Percentiles rank a stretch among this genome's conserved stretches.
phyloP scores from a whole-genome alignment of 1,284 basidiomycete species.

The Sporisorium reilianum region DNA sequence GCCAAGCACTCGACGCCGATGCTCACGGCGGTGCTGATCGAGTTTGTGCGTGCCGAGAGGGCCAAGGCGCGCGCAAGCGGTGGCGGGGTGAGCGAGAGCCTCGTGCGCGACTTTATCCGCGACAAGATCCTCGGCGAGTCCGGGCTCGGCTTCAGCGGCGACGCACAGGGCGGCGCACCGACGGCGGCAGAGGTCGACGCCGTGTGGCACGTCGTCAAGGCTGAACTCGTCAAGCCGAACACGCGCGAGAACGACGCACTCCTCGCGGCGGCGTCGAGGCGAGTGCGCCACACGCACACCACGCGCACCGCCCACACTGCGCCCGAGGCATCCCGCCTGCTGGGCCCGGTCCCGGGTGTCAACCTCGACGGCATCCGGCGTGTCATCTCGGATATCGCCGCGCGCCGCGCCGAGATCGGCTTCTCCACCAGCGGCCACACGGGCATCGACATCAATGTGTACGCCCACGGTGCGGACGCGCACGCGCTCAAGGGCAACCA shows the following conservation, averaged over 20 bases:
- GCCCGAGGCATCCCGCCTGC: no score
- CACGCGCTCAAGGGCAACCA: conserved; percentile 65
- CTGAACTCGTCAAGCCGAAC: conserved; percentile 18
- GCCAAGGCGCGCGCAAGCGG: not conserved
- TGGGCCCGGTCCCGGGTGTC: conserved; percentile 39
- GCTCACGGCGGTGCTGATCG: conserved; percentile 57
- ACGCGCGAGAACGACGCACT: conserved; percentile 1
- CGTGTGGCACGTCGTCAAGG: conserved; percentile 49
- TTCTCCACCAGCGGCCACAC: conserved; percentile 70
- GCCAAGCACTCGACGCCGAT: conserved; percentile 67
- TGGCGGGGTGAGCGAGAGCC: conserved; percentile 16
- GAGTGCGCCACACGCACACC: conserved; percentile 3
- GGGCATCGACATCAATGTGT: conserved; percentile 71
- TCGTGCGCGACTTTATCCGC: conserved; percentile 41
- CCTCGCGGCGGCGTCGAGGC: not conserved
- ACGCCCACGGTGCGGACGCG: conserved; percentile 64
- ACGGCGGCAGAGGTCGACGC: conserved; percentile 61
- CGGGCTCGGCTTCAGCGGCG: conserved; percentile 30
- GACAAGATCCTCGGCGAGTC: conserved; percentile 43
- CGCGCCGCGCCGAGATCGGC: conserved; percentile 69
- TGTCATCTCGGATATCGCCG: conserved; percentile 49
- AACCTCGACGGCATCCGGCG: conserved; percentile 42
- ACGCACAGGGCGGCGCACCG: conserved; percentile 29
- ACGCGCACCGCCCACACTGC: not conserved
- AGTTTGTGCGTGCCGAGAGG: conserved; percentile 38